These are phyloP conservation scores for Neurospora cerealis DNA, from an alignment of 495 filamentous ascomycete species.

Conservation along the genomic window DNA sequence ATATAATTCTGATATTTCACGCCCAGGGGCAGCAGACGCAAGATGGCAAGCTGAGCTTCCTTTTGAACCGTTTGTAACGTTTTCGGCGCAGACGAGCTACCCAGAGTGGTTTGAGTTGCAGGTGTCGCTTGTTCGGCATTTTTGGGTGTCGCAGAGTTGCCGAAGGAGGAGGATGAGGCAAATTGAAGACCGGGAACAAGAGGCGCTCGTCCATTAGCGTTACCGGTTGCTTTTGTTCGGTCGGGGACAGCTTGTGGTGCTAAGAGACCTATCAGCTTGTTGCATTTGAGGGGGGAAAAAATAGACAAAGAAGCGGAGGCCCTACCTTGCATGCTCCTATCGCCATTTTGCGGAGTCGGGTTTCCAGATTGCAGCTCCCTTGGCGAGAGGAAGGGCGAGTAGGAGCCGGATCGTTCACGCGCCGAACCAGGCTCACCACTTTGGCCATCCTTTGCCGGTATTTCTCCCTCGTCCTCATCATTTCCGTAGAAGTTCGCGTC, in stretches of 20 bases:
- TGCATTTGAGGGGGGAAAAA: background rate
- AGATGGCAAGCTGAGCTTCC: slow-evolving; percentile 58
- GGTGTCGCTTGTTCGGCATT: background rate
- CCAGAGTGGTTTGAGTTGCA: background rate
- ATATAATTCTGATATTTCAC: slow-evolving; percentile 60
- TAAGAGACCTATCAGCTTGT: background rate
- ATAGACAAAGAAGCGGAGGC: background rate
- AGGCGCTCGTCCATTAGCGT: background rate
- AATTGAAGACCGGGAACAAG: background rate
- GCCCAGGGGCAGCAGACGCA: slow-evolving; percentile 51
- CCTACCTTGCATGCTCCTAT: background rate
- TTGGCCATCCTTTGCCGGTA: background rate
- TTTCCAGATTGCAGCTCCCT: slow-evolving; percentile 27
- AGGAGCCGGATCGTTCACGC: slow-evolving; percentile 38
- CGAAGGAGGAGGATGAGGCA: background rate
- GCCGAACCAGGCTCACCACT: slow-evolving; percentile 5
- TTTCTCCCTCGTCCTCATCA: slow-evolving; percentile 18
- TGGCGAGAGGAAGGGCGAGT: slow-evolving; percentile 43
- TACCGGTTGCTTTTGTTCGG: background rate
- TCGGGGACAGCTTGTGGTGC: background rate
- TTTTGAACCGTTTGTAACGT: slow-evolving; percentile 46
- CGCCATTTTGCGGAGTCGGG: slow-evolving; percentile 5
- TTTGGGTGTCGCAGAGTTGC: background rate
- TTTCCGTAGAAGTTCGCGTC: slow-evolving; percentile 21
- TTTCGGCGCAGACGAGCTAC: slow-evolving; percentile 3